These are phyloP conservation scores for Fusarium sacchari DNA, from an alignment of 2,329 filamentous ascomycete species.

Conservation along the genomic window DNA sequence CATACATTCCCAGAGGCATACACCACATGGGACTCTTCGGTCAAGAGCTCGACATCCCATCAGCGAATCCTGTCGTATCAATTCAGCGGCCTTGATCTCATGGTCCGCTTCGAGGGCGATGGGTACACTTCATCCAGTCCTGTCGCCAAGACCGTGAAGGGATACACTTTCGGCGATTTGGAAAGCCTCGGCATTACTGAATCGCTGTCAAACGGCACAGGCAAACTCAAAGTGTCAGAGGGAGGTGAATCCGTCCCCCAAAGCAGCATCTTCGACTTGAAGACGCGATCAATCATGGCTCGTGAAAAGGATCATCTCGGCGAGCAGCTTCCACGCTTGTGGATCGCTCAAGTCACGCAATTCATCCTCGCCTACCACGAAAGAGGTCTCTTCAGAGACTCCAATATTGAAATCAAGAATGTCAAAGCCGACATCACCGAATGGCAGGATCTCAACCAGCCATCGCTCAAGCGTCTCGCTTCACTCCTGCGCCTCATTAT, in stretches of 20 bases:
- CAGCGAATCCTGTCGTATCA: conserved; percentile 69
- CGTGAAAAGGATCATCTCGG: conserved; percentile 41
- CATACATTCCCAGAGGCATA: conserved; percentile 74
- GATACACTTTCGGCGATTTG: background rate
- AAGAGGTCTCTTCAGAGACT: conserved; percentile 45
- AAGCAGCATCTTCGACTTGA: conserved; percentile 54
- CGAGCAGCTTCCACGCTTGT: conserved; percentile 55
- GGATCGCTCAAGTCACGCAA: conserved; percentile 52
- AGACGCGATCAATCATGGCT: conserved; percentile 50
- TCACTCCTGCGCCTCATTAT: conserved; percentile 38
- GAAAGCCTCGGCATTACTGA: conserved; percentile 10
- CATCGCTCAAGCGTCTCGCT: conserved; percentile 44
- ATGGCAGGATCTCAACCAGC: conserved; percentile 51
- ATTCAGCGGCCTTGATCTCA: conserved; percentile 55
- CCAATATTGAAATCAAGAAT: conserved; percentile 49
- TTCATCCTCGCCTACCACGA: conserved; percentile 56
- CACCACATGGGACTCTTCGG: conserved; percentile 68
- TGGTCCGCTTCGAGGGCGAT: conserved; percentile 45
- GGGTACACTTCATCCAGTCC: conserved; percentile 36
- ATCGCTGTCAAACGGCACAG: background rate
- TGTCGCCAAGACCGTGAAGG: background rate
- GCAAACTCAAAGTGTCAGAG: conserved; percentile 22
- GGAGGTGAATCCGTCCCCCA: conserved; percentile 47
- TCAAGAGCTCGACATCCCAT: conserved; percentile 66
- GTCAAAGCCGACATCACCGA: conserved; percentile 43